phyloP scores from a whole-genome alignment of 1,284 basidiomycete species.

The Microbotryomycetes sp. region DNA sequence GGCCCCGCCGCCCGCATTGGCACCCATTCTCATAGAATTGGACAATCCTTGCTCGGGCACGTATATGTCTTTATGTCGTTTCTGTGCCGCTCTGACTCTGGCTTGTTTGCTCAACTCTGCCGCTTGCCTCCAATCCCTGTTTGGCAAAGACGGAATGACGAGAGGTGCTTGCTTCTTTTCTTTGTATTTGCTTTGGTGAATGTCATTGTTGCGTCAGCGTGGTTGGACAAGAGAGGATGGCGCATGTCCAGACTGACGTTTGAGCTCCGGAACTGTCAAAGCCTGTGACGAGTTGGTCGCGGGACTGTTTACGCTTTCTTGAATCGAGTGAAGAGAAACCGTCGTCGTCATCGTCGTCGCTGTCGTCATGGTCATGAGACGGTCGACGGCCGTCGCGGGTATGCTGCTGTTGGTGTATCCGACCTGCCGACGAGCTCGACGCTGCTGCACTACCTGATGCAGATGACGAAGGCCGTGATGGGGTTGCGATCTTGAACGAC shows the following conservation, averaged over 20 bases:
- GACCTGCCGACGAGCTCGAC: slow-evolving; percentile 1
- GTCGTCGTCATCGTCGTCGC: slow-evolving; percentile 51
- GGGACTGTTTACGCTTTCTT: too few species aligned
- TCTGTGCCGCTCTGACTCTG: slow-evolving; percentile 52
- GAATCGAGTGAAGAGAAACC: slow-evolving; percentile 16
- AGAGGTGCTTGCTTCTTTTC: slow-evolving; percentile 53
- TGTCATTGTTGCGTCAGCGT: too few species aligned
- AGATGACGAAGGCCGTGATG: not conserved
- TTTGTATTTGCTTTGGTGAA: slow-evolving; percentile 7
- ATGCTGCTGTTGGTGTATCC: not conserved
- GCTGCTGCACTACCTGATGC: not conserved
- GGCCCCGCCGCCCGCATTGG: slow-evolving; percentile 40
- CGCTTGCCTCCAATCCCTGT: slow-evolving; percentile 76
- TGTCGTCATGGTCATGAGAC: slow-evolving; percentile 49
- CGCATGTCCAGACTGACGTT: slow-evolving; percentile 55
- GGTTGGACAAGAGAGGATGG: not conserved
- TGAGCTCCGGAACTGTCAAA: slow-evolving; percentile 62
- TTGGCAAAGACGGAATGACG: slow-evolving; percentile 72
- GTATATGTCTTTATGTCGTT: slow-evolving; percentile 55
- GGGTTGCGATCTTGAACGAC: slow-evolving; percentile 24
- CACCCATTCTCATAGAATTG: slow-evolving; percentile 12
- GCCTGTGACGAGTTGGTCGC: slow-evolving; percentile 64
- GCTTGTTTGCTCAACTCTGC: slow-evolving; percentile 24
- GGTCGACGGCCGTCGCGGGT: not conserved
- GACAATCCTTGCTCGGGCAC: slow-evolving; percentile 26